Evolutionary conservation across 352 stramenopile genomes (phyloP).

Genomic region (Phytophthora citrophthora): DNA sequence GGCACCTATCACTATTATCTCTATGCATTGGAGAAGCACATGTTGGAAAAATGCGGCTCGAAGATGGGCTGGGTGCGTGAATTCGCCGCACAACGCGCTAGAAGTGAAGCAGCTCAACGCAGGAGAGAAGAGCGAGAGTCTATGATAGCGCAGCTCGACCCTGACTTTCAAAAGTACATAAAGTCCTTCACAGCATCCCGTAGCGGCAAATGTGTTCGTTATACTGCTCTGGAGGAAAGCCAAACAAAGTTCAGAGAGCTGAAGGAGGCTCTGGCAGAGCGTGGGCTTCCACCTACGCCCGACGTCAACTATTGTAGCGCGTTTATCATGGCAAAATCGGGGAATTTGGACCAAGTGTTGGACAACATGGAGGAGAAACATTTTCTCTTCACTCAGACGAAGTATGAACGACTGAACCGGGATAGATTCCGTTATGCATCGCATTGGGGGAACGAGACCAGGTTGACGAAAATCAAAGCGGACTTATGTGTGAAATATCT

Average conservation of each 20-base stretch:
- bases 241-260: conserved; percentile 1
- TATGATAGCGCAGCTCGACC: too few relatives aligned
- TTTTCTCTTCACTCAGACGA: not conserved
- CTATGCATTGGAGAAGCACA: not conserved
- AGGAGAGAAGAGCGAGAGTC: too few relatives aligned
- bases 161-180: too few relatives aligned
- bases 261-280: not conserved
- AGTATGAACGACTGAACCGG: not conserved
- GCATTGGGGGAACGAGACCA: too few relatives aligned
- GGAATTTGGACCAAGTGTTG: not conserved
- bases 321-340: not conserved
- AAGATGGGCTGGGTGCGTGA: not conserved
- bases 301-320: not conserved
- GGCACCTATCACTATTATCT: not conserved
- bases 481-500: not conserved
- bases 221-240: not conserved
- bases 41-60: not conserved
- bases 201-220: not conserved
- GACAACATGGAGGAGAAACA: not conserved
- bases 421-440: not conserved
- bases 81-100: too few relatives aligned
- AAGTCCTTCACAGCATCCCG: too few relatives aligned
- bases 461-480: not conserved
- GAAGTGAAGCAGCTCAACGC: too few relatives aligned
- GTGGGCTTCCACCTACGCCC: not conserved